Evolutionary conservation across 371 early-diverging fungal species (phyloP), one percentile per base, ranked within the genome.

Genomic region (Rhizopus delemar): DNA sequence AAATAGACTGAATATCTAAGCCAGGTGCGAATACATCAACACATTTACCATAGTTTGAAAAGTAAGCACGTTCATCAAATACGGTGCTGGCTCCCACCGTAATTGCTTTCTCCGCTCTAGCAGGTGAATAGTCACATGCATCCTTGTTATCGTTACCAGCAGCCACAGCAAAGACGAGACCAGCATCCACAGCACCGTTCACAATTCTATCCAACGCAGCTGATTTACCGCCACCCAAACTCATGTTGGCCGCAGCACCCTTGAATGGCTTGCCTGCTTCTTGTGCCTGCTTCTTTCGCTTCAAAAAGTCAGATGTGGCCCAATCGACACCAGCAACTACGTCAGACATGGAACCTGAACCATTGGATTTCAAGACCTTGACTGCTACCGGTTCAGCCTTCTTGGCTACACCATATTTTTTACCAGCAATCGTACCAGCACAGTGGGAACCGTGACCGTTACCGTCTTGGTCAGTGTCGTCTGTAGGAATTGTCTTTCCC

Each of bases 101-200:
- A 63, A 99, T 85, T 28, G 97, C 98, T 41, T 84, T 72, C 62
- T 88, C 84, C n/a, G 95, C 88, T 41, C 91, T 88, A 51, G 96
- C 97, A 32, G 99, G 99, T 6, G 97, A 96, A 73, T 89, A 93
- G 57, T 87, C 74, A 84, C 99, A 99, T 5, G 99, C 99, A 70
- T 97, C 91, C 45, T 83, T 73, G 72, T 91, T 88, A 68, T 94
- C 93, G 83, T 99, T 99, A 50, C 99, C 99, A 28, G 99, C 99
- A 57, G 99, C 99, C 38, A 97, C 97, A 22, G 95, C 93, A 80
- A 98, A 96, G 68, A 87, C 78, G 33, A 99, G 79, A 66, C 97
- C 96, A 41, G 77, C 73, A 4, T 83, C 71, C 43, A 94, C 91
- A 58, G 95, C 95, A 46, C 83, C 84, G 48, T 91, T 80, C 41